phyloP scores from a whole-genome alignment of 805 yeast genomes.

The Ogataea sp. region DNA sequence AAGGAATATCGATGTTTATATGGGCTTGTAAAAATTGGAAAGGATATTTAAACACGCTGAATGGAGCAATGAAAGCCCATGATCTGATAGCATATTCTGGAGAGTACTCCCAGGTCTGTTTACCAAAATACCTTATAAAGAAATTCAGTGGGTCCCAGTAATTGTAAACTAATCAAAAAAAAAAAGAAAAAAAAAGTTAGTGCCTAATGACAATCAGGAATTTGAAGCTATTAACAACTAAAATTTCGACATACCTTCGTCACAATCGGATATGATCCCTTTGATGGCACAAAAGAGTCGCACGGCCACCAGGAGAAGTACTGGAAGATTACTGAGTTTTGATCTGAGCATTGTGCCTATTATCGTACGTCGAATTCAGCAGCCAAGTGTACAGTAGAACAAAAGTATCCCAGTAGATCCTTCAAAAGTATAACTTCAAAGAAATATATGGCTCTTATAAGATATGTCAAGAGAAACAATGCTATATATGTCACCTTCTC shows the following conservation, averaged over 20 bases:
- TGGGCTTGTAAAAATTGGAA: conserved; percentile 7
- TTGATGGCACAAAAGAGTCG: conserved; percentile 36
- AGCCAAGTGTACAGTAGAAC: no score
- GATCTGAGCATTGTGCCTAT: conserved; percentile 3
- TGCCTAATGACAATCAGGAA: no score
- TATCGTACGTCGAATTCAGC: no score
- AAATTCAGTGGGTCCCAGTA: conserved; percentile 92
- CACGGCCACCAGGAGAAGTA: conserved; percentile 14
- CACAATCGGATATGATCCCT: conserved; percentile 84
- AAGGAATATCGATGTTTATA: conserved; percentile 5
- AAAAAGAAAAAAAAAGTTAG: no score
- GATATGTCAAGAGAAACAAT: no score
- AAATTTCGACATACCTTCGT: no score
- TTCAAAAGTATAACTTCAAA: no score
- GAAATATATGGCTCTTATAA: no score
- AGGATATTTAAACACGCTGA: conserved; percentile 20
- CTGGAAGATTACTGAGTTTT: conserved; percentile 6
- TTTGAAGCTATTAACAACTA: no score
- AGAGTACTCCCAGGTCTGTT: conserved; percentile 95
- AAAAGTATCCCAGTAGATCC: no score
- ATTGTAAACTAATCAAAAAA: conserved; percentile 43
- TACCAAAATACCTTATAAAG: conserved; percentile 73
- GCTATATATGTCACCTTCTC: no score
- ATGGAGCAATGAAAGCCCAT: conserved; percentile 65
- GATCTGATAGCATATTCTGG: conserved; percentile 85